Evolutionary conservation across 2,329 filamentous ascomycete species (phyloP).

Genomic region (Alternaria hordeiaustralica): DNA sequence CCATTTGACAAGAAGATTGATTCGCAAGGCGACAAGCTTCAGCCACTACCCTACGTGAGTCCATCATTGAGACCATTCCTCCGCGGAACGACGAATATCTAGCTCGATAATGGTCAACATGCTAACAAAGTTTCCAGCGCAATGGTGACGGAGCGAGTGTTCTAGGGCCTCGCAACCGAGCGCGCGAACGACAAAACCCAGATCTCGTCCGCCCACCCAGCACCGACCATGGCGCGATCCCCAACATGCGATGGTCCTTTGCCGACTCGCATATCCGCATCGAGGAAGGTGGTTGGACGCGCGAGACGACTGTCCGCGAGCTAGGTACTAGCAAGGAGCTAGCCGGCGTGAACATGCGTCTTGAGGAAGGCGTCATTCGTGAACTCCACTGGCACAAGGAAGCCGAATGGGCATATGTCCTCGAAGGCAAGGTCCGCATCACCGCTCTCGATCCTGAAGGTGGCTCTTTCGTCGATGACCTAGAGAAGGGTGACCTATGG

Average conservation of each 20-base stretch:
- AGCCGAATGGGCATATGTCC: constrained; percentile 78
- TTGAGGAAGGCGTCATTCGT: constrained; percentile 74
- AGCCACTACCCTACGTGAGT: constrained; percentile 64
- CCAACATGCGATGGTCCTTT: constrained; percentile 73
- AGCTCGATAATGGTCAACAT: not conserved
- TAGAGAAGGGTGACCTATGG: constrained; percentile 79
- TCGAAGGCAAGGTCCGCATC: constrained; percentile 73
- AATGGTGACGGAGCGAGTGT: constrained; percentile 68
- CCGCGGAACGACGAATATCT: not conserved
- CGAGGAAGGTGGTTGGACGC: constrained; percentile 78
- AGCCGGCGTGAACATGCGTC: constrained; percentile 79
- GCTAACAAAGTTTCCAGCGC: constrained; percentile 32
- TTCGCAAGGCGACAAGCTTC: constrained; percentile 63
- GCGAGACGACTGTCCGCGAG: constrained; percentile 73
- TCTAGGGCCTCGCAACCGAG: constrained; percentile 72
- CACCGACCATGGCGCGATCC: constrained; percentile 73
- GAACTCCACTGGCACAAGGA: constrained; percentile 85
- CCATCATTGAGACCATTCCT: not conserved
- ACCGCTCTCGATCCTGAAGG: constrained; percentile 78
- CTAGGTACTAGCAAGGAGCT: constrained; percentile 71
- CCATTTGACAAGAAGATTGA: constrained; percentile 70
- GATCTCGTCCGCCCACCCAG: constrained; percentile 74
- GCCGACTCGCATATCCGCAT: constrained; percentile 56
- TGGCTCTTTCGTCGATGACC: constrained; percentile 77
- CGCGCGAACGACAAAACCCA: constrained; percentile 72